Conservation (phyloP, 176 grass and related monocot species). For the Paspalum notatum region DNA sequence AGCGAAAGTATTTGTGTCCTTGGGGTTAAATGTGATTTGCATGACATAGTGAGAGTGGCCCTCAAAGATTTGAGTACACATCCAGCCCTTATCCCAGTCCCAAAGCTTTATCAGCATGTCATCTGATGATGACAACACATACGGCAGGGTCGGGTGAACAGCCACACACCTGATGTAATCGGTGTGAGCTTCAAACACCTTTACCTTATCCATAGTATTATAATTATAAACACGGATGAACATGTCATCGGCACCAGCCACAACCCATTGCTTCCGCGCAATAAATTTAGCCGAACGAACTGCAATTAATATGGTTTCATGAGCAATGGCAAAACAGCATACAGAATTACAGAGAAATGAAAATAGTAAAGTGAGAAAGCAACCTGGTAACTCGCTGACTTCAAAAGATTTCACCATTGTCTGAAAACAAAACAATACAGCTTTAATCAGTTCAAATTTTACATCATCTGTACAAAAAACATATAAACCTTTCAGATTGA, state of each 20-base stretch:
- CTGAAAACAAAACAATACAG: conserved; percentile 47
- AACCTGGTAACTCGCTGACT: conserved; percentile 83
- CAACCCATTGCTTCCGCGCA: conserved; percentile 82
- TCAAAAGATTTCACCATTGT: conserved; percentile 98
- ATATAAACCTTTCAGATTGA: not conserved
- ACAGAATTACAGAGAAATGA: not conserved
- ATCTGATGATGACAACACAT: conserved; percentile 71
- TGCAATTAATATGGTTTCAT: conserved; percentile 43
- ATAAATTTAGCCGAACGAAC: conserved; percentile 89
- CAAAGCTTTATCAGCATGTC: conserved; percentile 85
- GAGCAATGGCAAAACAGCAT: conserved; percentile 16
- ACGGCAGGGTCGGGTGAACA: conserved; percentile 71
- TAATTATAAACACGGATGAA: conserved; percentile 88
- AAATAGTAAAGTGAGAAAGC: conserved; percentile 15
- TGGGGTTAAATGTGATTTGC: conserved; percentile 80
- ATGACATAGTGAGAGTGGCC: conserved; percentile 86
- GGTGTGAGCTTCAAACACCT: conserved; percentile 81
- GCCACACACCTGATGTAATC: conserved; percentile 83
- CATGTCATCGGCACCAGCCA: conserved; percentile 92
- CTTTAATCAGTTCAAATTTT: conserved; percentile 22
- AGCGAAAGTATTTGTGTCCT: conserved; percentile 83
- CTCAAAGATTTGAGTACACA: conserved; percentile 83
- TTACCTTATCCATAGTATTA: conserved; percentile 85
- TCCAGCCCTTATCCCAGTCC: conserved; percentile 84
- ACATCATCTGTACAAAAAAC: conserved; percentile 17